Evolutionary conservation across 2,329 filamentous ascomycete species (phyloP), one percentile per base, ranked within the genome.

Genomic region (Fusarium floridanum): DNA sequence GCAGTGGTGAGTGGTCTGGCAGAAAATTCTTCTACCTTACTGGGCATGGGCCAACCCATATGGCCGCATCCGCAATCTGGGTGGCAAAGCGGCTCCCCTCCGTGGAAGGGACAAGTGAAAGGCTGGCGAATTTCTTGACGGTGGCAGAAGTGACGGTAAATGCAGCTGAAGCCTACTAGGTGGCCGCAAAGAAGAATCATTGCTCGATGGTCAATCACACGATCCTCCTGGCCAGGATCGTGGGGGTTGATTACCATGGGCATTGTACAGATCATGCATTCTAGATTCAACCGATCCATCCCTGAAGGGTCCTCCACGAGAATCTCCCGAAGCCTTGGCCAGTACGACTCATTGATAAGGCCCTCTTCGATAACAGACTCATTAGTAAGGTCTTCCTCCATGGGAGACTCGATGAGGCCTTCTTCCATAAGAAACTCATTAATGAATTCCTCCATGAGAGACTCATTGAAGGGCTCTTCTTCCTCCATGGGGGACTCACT

Each of bases 181-280:
- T 56, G 50, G 29, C 50, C 50, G 7, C 50, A 56, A 11, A 5
- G 17, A 17, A 56, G 50, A 10, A 56, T 36, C 32, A n/a, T 16
- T n/a, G 50, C 29, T 14, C 10, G 12, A n/a, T 55, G 50, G n/a
- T 5, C 22, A 53, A 34, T 14, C 32, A 14, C 11, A 34, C 11
- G 11, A 34, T 34, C 11, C 11, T 14, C 32, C 11, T 34, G 11
- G 32, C 32, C 11, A 6, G 2, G 11, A 14, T 34, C 32, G 11
- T 14, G 32, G 11, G 32, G 32, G 12, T 34, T 34, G 43, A 16
- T 2, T 27, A 16, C 5, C 43, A 48, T 27, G 14, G 43, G 22
- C 14, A 10, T 11, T 12, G 7, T 12, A 6, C 71, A 73, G 2
- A 73, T 39, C 6, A 3, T 16, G 43, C 71, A 73, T 12, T 39